These are phyloP conservation scores for Serendipita vermifera DNA, from an alignment of 768 basidiomycete species.

Conservation along the genomic window DNA sequence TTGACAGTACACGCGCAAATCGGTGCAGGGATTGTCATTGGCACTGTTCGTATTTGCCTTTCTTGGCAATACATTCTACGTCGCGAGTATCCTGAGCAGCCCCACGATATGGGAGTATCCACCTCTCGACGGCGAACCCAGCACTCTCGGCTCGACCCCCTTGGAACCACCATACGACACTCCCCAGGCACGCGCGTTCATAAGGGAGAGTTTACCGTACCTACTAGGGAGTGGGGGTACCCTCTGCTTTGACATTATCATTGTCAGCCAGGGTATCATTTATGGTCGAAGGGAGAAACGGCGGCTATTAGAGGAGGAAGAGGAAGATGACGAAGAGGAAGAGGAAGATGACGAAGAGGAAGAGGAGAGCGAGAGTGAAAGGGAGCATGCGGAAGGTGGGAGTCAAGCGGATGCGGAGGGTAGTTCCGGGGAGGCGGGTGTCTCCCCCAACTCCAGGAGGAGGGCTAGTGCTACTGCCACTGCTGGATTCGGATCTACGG, in stretches of 20 bases:
- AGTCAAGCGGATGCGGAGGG: no score
- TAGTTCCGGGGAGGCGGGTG: no score
- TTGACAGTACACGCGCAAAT: conserved; percentile 19
- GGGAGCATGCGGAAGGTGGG: no score
- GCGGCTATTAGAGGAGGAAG: conserved; percentile 1
- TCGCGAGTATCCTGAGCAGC: conserved; percentile 73
- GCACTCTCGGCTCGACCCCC: background rate
- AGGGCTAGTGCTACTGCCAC: no score
- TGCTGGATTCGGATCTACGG: no score
- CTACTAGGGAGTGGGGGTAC: conserved; percentile 88
- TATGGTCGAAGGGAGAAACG: conserved; percentile 35
- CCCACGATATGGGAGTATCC: conserved; percentile 42
- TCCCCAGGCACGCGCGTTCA: background rate
- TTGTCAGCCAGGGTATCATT: conserved; percentile 71
- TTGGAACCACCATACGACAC: background rate
- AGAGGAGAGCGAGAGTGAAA: no score
- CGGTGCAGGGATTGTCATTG: conserved; percentile 72
- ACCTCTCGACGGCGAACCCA: conserved; percentile 25
- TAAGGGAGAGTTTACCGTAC: conserved; percentile 29
- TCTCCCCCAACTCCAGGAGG: no score
- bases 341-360: background rate
- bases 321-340: background rate
- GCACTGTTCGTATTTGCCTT: conserved; percentile 90
- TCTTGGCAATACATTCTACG: conserved; percentile 87
- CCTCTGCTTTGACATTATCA: conserved; percentile 82